Evolutionary conservation across 768 basidiomycete species (phyloP).

Genomic region (Kwoniella bestiolae): DNA sequence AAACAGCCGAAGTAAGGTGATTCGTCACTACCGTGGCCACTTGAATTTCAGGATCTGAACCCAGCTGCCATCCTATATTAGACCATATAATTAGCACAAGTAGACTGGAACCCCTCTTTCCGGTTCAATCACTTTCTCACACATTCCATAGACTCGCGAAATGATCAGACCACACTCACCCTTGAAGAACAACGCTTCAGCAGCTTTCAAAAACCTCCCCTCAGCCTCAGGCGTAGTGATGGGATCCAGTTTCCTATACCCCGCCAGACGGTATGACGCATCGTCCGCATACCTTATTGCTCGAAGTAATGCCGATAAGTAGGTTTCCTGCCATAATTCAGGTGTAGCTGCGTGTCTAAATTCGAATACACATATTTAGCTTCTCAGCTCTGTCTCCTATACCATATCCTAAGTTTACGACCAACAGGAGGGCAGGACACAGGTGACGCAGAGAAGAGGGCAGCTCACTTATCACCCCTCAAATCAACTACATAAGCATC

Average conservation of each 20-base stretch:
- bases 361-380: not conserved
- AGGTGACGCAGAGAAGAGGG: not conserved
- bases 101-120: too few relatives aligned
- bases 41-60: constrained; percentile 97
- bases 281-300: constrained; percentile 96
- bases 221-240: constrained; percentile 88
- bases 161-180: too few relatives aligned
- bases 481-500: constrained; percentile 91
- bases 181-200: constrained; percentile 84
- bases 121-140: too few relatives aligned
- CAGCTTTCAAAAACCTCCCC: constrained; percentile 83
- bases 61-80: constrained; percentile 88
- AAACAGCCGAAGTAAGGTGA: constrained; percentile 88
- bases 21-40: constrained; percentile 96
- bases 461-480: constrained; percentile 83
- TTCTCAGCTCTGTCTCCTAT: not conserved
- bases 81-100: not conserved
- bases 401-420: too few relatives aligned
- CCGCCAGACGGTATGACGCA: constrained; percentile 83
- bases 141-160: too few relatives aligned
- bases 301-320: constrained; percentile 86
- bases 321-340: constrained; percentile 97
- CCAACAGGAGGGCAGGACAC: not conserved
- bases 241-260: constrained; percentile 93
- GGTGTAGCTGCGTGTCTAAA: constrained; percentile 82